These are phyloP conservation scores for Hypoxylon intermedium DNA, from an alignment of 495 filamentous ascomycete genomes.

Conservation along the genomic window DNA sequence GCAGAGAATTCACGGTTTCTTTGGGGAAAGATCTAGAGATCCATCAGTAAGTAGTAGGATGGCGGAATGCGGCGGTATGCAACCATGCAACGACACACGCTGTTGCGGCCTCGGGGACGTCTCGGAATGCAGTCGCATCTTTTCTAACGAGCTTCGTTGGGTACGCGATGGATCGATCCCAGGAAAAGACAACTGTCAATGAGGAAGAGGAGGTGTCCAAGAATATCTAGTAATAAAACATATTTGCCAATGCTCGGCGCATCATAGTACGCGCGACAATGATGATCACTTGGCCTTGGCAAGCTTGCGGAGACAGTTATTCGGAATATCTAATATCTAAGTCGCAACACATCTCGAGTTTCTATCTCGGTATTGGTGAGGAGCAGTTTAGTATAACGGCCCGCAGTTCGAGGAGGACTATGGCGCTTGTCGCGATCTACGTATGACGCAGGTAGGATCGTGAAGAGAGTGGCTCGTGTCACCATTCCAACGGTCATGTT, in stretches of 20 bases:
- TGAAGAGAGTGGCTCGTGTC: slow-evolving; percentile 24
- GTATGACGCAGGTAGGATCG: slow-evolving; percentile 30
- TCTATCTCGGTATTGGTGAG: too few relatives aligned
- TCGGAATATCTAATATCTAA: slow-evolving; percentile 35
- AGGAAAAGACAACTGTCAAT: slow-evolving; percentile 24
- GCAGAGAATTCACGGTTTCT: slow-evolving; percentile 17
- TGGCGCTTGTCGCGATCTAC: slow-evolving; percentile 7
- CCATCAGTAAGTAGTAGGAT: slow-evolving; percentile 2
- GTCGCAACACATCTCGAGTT: neutral
- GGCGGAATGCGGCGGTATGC: slow-evolving; percentile 30
- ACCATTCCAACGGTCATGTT: slow-evolving; percentile 32
- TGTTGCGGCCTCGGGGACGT: slow-evolving; percentile 25
- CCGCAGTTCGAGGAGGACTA: neutral
- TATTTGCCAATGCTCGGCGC: slow-evolving; percentile 37
- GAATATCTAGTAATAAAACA: slow-evolving; percentile 23
- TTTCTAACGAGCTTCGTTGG: slow-evolving; percentile 15
- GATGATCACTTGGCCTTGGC: slow-evolving; percentile 36
- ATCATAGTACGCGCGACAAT: slow-evolving; percentile 15
- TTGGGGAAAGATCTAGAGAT: slow-evolving; percentile 32
- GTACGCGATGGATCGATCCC: slow-evolving; percentile 25
- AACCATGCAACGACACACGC: slow-evolving; percentile 33
- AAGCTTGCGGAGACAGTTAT: slow-evolving; percentile 10
- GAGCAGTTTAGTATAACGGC: too few relatives aligned
- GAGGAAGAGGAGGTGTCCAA: slow-evolving; percentile 11
- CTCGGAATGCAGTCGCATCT: slow-evolving; percentile 26